These are phyloP conservation scores for Candida ficus DNA, from an alignment of 805 yeast species.

Conservation along the genomic window DNA sequence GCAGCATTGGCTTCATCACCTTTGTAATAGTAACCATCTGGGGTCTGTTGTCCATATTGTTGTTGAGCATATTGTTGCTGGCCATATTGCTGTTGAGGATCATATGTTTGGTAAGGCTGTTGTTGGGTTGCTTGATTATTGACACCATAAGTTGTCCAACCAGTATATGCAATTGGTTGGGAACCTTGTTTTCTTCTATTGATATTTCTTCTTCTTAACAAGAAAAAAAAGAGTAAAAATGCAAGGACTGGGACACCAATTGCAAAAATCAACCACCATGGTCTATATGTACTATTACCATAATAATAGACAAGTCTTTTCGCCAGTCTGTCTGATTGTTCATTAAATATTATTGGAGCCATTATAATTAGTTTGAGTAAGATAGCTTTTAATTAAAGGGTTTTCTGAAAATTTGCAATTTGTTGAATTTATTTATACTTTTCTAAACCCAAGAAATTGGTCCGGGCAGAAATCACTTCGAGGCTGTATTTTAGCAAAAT, in stretches of 20 bases:
- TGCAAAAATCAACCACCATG: constrained; percentile 20
- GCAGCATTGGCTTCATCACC: constrained; percentile 2
- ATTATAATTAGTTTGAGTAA: too few species aligned
- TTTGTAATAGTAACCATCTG: constrained; percentile 1
- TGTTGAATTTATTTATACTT: too few species aligned
- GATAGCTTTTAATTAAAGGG: too few species aligned
- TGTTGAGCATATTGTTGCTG: constrained; percentile 1
- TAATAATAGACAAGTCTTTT: constrained; percentile 1
- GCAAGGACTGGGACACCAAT: constrained; percentile 11
- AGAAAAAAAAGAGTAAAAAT: constrained; percentile 1
- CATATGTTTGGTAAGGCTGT: constrained; percentile 10
- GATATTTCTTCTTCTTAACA: constrained; percentile 14
- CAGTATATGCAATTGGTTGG: constrained; percentile 18
- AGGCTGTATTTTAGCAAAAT: too few species aligned
- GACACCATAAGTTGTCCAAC: constrained; percentile 18
- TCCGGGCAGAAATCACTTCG: too few species aligned
- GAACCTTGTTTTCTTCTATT: constrained; percentile 16
- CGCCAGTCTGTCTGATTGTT: background rate
- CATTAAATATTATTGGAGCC: background rate
- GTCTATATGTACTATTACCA: constrained; percentile 2
- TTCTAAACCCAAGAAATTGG: too few species aligned
- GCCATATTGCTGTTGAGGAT: constrained; percentile 2
- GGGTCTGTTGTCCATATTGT: background rate
- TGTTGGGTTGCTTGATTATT: constrained; percentile 1
- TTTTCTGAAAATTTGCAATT: too few species aligned